Percentiles rank a stretch among this genome's conserved stretches.
phyloP scores from a whole-genome alignment of 441 rosid genomes.

The Corymbia citriodora region DNA sequence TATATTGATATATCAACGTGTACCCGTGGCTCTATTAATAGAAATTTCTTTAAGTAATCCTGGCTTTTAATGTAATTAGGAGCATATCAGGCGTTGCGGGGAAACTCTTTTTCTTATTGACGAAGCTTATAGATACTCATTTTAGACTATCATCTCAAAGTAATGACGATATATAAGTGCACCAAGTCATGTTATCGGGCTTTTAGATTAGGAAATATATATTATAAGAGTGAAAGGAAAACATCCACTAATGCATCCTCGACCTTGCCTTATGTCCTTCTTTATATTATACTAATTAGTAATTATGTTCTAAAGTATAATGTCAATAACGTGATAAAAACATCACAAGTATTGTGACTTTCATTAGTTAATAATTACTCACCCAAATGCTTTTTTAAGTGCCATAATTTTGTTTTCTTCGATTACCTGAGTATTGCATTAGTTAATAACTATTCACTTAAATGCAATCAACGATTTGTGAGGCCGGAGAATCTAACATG shows the following conservation, averaged over 20 bases:
- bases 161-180: accelerated
- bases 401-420: accelerated
- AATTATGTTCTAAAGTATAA: no score
- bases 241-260: accelerated
- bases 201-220: background rate
- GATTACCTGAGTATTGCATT: background rate
- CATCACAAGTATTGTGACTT: no score
- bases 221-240: background rate
- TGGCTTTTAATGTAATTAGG: background rate
- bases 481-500: accelerated
- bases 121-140: background rate
- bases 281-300: background rate
- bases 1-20: no score
- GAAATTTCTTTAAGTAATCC: background rate
- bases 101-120: background rate
- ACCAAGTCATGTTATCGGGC: accelerated
- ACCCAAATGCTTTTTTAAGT: no score
- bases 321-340: accelerated
- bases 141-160: accelerated
- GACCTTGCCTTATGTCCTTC: accelerated
- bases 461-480: accelerated
- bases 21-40: accelerated
- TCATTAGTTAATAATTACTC: no score
- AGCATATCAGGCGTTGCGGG: accelerated
- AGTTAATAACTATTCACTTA: no score